phyloP scores from a whole-genome alignment of 2,329 filamentous ascomycete species.

The Taxawa tesnikishii region DNA sequence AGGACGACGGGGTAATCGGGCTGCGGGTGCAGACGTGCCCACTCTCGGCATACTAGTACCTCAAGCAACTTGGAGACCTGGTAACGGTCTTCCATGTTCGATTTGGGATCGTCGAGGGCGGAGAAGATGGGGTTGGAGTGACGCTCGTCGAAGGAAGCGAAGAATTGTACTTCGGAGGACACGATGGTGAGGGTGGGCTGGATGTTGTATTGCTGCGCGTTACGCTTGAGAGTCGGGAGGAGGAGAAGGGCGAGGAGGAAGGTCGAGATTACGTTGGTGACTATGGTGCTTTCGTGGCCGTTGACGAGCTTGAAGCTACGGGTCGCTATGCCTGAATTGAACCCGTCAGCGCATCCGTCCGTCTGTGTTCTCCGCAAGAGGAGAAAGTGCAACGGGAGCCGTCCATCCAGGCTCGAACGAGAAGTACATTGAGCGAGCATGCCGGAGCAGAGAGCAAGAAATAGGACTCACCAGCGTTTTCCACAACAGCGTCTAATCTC shows the following conservation, averaged over 20 bases:
- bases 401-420: background rate
- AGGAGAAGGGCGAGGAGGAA: conserved; percentile 38
- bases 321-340: conserved; percentile 22
- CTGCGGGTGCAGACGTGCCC: conserved; percentile 18
- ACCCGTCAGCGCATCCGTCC: too few relatives aligned
- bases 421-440: too few relatives aligned
- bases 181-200: conserved; percentile 27
- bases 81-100: conserved; percentile 31
- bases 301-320: conserved; percentile 23
- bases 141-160: conserved; percentile 25
- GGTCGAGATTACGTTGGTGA: conserved; percentile 42
- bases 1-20: conserved; percentile 28
- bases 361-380: background rate
- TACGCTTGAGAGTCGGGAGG: conserved; percentile 38
- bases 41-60: conserved; percentile 30
- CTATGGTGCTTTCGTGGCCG: conserved; percentile 36
- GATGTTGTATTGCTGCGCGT: conserved; percentile 18
- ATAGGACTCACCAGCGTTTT: conserved; percentile 15
- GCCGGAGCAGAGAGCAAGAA: too few relatives aligned
- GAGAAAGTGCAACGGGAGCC: too few relatives aligned
- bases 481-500: conserved; percentile 14
- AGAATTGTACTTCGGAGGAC: conserved; percentile 30
- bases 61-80: conserved; percentile 36
- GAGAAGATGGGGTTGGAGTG: conserved; percentile 22
- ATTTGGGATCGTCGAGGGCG: conserved; percentile 22